Evolutionary conservation across 1,139 yeast genomes (phyloP).

Genomic region (Taiozyma onychis): DNA sequence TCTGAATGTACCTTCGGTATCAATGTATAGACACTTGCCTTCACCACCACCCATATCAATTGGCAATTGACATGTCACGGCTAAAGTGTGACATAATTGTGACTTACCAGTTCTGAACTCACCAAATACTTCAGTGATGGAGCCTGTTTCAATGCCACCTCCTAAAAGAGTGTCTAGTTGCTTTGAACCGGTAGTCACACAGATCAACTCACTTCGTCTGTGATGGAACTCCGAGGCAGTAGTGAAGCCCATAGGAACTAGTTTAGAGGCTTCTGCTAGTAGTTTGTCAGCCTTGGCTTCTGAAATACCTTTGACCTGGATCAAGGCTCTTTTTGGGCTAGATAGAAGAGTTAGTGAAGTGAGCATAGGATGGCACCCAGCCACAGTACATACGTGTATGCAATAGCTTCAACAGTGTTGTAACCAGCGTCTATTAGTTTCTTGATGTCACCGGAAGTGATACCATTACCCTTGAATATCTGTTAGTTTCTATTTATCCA

Average conservation of each 20-base stretch:
- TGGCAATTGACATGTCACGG: conserved; percentile 95
- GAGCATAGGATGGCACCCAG: conserved; percentile 5
- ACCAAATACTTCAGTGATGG: conserved; percentile 94
- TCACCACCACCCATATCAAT: conserved; percentile 99
- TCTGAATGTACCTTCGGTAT: conserved; percentile 95
- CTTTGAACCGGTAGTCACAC: conserved; percentile 93
- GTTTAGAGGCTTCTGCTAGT: conserved; percentile 73
- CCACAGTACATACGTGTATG: conserved; percentile 48
- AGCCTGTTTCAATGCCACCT: conserved; percentile 97
- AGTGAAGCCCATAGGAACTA: conserved; percentile 95
- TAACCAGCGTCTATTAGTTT: conserved; percentile 80
- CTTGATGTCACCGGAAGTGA: conserved; percentile 69
- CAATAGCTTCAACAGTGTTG: conserved; percentile 87
- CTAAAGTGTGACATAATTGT: conserved; percentile 92
- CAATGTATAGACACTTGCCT: conserved; percentile 94
- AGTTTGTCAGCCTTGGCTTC: conserved; percentile 93
- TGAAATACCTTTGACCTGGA: conserved; percentile 83
- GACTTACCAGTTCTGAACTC: conserved; percentile 98
- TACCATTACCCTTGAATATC: conserved; percentile 70
- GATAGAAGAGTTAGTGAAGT: conserved; percentile 7
- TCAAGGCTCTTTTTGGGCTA: conserved; percentile 63
- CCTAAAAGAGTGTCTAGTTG: conserved; percentile 90
- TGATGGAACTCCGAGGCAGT: conserved; percentile 95
- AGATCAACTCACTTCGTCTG: conserved; percentile 83
- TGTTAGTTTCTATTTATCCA: conserved; percentile 4